Evolutionary conservation across 345 rosid species (phyloP).

Genomic region (Lepidium africanum): DNA sequence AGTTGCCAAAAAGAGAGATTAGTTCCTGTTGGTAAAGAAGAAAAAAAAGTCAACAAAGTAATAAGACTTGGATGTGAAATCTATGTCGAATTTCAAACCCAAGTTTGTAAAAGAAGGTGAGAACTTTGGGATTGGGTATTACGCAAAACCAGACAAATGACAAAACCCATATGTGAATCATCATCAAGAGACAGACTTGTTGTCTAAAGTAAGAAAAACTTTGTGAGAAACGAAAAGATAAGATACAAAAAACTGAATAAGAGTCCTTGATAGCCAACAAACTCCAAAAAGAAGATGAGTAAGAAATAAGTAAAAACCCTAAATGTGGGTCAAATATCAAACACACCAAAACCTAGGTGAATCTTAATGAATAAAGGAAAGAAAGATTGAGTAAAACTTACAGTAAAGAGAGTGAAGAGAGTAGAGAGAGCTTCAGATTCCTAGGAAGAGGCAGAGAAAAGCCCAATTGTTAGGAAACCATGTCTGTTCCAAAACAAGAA

Average conservation of each 20-base stretch:
- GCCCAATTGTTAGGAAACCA: slow-evolving; percentile 66
- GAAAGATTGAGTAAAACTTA: slow-evolving; percentile 11
- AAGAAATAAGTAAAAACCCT: neutral
- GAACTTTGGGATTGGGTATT: slow-evolving; percentile 25
- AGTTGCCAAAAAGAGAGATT: slow-evolving; percentile 1
- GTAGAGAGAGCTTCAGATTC: slow-evolving; percentile 19
- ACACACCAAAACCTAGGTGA: slow-evolving; percentile 21
- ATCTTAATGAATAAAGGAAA: neutral
- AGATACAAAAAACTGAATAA: slow-evolving; percentile 3
- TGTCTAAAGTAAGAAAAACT: slow-evolving; percentile 8
- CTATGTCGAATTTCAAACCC: slow-evolving; percentile 8
- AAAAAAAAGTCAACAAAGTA: slow-evolving; percentile 19
- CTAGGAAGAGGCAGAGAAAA: slow-evolving; percentile 35
- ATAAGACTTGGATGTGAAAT: neutral
- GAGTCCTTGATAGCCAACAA: slow-evolving; percentile 6
- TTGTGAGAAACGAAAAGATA: slow-evolving; percentile 12
- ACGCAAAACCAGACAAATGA: slow-evolving; percentile 20
- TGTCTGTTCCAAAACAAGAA: slow-evolving; percentile 59
- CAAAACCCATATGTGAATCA: slow-evolving; percentile 25
- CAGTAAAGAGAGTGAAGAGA: slow-evolving; percentile 18
- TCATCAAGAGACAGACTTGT: slow-evolving; percentile 26
- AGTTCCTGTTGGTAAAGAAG: slow-evolving; percentile 28
- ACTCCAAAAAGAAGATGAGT: slow-evolving; percentile 1
- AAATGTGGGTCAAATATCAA: slow-evolving; percentile 14
- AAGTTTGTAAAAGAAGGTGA: neutral